Conservation (phyloP, 164 flowering plant genomes). For the Chimonanthus praecox region DNA sequence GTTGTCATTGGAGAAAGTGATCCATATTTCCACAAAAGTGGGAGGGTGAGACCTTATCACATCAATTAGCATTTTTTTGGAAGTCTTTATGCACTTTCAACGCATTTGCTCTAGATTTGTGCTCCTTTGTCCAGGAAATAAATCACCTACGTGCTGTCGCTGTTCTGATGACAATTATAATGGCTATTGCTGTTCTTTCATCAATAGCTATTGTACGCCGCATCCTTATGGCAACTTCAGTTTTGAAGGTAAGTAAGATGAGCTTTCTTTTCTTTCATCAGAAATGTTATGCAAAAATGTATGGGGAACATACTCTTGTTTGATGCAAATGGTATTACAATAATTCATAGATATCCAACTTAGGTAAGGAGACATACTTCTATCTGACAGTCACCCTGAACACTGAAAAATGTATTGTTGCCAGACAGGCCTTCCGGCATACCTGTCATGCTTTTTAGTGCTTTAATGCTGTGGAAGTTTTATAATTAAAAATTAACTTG, state of each 20-base stretch:
- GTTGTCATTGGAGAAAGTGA: slow-evolving; percentile 88
- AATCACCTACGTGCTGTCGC: slow-evolving; percentile 68
- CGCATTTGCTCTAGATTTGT: neutral
- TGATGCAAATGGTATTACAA: neutral
- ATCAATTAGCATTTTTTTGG: slow-evolving; percentile 8
- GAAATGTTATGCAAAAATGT: neutral
- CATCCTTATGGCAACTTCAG: slow-evolving; percentile 95
- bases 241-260: slow-evolving; percentile 68
- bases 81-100: slow-evolving; percentile 1
- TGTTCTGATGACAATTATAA: slow-evolving; percentile 72
- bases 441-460: neutral
- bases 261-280: neutral
- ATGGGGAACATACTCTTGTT: neutral
- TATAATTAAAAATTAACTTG: neutral
- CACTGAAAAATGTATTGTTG: neutral
- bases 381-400: neutral
- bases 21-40: slow-evolving; percentile 63
- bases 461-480: neutral
- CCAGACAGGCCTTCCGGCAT: neutral
- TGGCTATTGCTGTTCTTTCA: slow-evolving; percentile 65
- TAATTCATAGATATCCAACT: neutral
- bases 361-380: neutral
- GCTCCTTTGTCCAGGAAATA: slow-evolving; percentile 55
- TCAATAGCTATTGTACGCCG: slow-evolving; percentile 87
- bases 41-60: slow-evolving; percentile 57